Evolutionary conservation across 2,329 filamentous ascomycete genomes (phyloP).

Genomic region (Ophiostoma piceae): DNA sequence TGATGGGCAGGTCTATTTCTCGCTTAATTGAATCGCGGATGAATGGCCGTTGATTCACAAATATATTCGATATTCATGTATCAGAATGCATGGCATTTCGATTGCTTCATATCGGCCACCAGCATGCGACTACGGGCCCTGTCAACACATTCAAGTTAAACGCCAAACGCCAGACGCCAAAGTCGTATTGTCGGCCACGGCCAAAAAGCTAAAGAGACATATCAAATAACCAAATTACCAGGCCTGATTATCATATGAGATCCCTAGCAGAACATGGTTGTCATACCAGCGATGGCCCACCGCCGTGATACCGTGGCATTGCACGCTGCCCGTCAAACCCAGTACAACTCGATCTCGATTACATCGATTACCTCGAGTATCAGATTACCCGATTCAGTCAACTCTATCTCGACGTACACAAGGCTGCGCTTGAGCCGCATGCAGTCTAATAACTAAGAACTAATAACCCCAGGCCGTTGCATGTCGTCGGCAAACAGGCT

Average conservation of each 20-base stretch:
- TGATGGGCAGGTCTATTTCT: neutral
- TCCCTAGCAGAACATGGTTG: neutral
- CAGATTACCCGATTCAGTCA: neutral
- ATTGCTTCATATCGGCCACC: neutral
- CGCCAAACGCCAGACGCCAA: neutral
- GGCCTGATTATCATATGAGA: no score
- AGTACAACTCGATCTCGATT: neutral
- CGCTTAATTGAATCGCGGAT: neutral
- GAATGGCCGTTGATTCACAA: neutral
- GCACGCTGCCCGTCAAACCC: neutral
- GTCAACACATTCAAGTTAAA: neutral
- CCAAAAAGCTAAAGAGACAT: neutral
- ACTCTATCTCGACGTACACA: neutral
- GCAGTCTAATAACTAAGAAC: neutral
- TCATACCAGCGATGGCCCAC: neutral
- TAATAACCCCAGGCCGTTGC: neutral
- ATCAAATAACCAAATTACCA: neutral
- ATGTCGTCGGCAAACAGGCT: neutral
- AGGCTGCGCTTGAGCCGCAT: neutral
- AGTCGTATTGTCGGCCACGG: neutral
- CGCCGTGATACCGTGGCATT: neutral
- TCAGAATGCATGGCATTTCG: neutral
- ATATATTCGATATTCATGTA: neutral
- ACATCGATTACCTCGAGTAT: neutral
- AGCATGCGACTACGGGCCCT: neutral